These are phyloP conservation scores for Globisporangium irregulare DNA, from an alignment of 352 stramenopile genomes.

Conservation along the genomic window DNA sequence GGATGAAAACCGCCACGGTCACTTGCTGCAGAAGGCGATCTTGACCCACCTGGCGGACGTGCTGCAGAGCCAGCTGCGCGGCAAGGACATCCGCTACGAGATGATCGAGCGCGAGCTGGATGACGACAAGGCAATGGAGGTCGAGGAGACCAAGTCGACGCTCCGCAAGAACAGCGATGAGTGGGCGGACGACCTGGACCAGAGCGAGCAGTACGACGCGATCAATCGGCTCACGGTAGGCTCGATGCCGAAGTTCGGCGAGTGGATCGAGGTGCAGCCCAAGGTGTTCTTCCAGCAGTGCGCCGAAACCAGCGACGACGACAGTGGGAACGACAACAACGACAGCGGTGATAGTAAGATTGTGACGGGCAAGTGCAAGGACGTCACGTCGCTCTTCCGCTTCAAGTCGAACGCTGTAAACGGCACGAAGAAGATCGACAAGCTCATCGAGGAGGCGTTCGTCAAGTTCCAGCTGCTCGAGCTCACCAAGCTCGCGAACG, in stretches of 20 bases:
- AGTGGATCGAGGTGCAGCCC: constrained; percentile 22
- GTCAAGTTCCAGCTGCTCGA: constrained; percentile 33
- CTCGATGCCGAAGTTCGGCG: constrained; percentile 17
- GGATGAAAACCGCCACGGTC: constrained; percentile 27
- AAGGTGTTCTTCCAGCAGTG: constrained; percentile 19
- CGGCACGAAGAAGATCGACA: constrained; percentile 38
- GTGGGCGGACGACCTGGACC: constrained; percentile 19
- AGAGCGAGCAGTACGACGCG: constrained; percentile 7
- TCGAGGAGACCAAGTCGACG: constrained; percentile 5
- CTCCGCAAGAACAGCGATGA: constrained; percentile 7
- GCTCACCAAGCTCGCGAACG: constrained; percentile 27
- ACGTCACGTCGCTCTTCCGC: constrained; percentile 9
- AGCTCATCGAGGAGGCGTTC: constrained; percentile 33
- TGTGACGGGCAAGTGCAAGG: constrained; percentile 14
- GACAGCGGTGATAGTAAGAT: not conserved
- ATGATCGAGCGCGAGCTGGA: constrained; percentile 21
- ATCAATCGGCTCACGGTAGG: constrained; percentile 17
- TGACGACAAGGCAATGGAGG: not conserved
- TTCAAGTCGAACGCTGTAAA: constrained; percentile 10
- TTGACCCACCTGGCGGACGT: constrained; percentile 37
- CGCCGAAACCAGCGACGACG: not conserved
- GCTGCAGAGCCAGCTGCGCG: constrained; percentile 24
- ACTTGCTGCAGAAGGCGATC: constrained; percentile 49
- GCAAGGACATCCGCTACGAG: constrained; percentile 41
- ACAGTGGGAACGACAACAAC: not conserved